Evolutionary conservation across 805 yeast genomes (phyloP), one percentile per base, ranked within the genome.

Genomic region (Candida gorgasii): DNA sequence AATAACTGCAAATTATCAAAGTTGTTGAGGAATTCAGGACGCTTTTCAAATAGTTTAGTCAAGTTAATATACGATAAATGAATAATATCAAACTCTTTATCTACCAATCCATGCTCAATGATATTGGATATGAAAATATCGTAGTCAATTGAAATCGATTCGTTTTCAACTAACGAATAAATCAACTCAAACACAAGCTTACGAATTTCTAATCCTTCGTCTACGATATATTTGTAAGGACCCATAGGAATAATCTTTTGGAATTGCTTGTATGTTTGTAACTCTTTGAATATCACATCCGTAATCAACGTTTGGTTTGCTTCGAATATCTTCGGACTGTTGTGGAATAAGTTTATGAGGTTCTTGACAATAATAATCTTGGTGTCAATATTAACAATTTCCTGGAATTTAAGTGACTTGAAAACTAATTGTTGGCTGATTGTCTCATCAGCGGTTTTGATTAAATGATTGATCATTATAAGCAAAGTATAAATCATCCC

Each of bases 221-320:
- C 96, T 29, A 86, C 76, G 47, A 81, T 80, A 57, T 86, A 90
- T 56, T 86, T 86, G 69, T 84, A 87, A 0, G 95, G 95, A 1
- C 96, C 96, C 79, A 89, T 86, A 36, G 83, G 84, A 24, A 88
- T 82, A 14, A 73, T 67, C 42, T 81, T 81, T 34, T 84, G 77
- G 52, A 78, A 81, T 43, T 77, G 75, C 23, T 73, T 75, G 49
- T 76, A 76, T 1, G 82, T 70, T 9, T 62, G 63, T 35, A 86
- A 69, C 54, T 85, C 88, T 4, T 61, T 64, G 49, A 75, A 75
- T 2, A 86, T 63, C 0, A 59, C 54, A 0, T 86, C 80, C 30
- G 84, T 60, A n/a, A 49, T 30, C 4, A 11, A 6, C 6, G 27
- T n/a, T 12, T 39, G 22, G 12, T 42, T 31, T 79, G 22, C 12